phyloP scores from a whole-genome alignment of 139 green algal species.

The Chlorella sp. region DNA sequence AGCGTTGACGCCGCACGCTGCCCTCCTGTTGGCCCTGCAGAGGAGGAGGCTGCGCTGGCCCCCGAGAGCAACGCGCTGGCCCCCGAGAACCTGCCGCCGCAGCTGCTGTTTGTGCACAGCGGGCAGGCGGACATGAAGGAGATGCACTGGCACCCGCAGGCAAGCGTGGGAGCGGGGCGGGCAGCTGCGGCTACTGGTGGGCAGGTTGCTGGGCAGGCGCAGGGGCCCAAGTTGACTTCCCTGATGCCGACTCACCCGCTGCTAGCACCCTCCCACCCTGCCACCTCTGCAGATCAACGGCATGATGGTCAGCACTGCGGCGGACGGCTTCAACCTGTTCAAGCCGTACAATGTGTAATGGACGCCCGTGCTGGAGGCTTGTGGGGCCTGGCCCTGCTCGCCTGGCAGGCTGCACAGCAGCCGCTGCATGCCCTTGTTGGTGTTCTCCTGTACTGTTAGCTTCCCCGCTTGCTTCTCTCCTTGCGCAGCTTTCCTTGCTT shows the following conservation, averaged over 20 bases:
- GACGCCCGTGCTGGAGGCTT: neutral
- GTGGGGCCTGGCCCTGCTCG: neutral
- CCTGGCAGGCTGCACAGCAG: neutral
- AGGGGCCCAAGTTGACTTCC: too few relatives aligned
- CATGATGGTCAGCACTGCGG: conserved; percentile 86
- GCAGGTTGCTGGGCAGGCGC: neutral
- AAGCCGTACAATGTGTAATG: conserved; percentile 90
- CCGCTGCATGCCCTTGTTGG: neutral
- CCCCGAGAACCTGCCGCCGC: conserved; percentile 83
- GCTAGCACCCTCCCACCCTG: neutral
- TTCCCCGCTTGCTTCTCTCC: neutral
- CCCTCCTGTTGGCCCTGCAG: conserved; percentile 4
- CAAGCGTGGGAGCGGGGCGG: neutral
- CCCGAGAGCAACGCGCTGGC: conserved; percentile 70
- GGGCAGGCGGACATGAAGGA: conserved; percentile 96
- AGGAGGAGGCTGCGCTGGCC: conserved; percentile 89
- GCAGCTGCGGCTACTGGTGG: neutral
- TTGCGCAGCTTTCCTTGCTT: neutral
- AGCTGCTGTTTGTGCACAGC: conserved; percentile 96
- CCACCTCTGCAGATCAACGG: conserved; percentile 84
- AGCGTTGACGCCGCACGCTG: too few relatives aligned
- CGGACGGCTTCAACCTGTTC: conserved; percentile 97
- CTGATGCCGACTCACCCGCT: too few relatives aligned
- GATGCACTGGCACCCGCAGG: conserved; percentile 89
- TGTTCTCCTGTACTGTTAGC: neutral